Base-by-base conservation (phyloP, 23 red algal species). In the Gracilaria gracilis region DNA sequence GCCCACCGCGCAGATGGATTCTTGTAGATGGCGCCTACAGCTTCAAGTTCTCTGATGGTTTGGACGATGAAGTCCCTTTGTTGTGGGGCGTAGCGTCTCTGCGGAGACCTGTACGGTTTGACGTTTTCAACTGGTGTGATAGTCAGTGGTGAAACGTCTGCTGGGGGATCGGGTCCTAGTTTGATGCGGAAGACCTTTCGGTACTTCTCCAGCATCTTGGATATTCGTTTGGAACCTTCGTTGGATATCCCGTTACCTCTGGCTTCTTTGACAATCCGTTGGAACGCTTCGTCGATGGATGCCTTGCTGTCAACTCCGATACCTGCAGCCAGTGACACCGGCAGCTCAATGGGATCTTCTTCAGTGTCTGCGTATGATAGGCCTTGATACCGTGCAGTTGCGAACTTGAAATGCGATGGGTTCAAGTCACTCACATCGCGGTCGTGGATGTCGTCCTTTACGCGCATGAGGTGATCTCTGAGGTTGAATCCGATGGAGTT, bases 1-100 rank as follows among this genome's bases (percentile, higher is more conserved):
- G 71, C 69, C 86, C 86, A 89, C 1, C 53, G 36, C 9, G 70
- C 86, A 38, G 86, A 24, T 39, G 71, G 86, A 20, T 89, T 79
- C 31, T 31, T 55, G 61, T 67, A 80, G 35, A 89, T 50, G 11
- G 71, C 70, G 40, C 70, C 70, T 24, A 77, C 71, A 1, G 23
- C 51, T 89, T 89, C 67, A 13, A 80, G 61, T 24, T 78, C 15
- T 15, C 46, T 2, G 20, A 89, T 79, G 6, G 86, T 89, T 38
- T 19, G 7, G 46, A 9, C 20, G 58, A 89, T 79, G 19, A 79
- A 89, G 11, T 34, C 86, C 24, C 27, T 5, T 40, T 89, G 86
- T 42, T 38, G 35, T n/a, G n/a, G n/a, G n/a, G n/a, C n/a, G n/a
- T n/a, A n/a, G n/a, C n/a, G n/a, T n/a, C n/a, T n/a, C n/a, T 82